Conservation (phyloP, 768 basidiomycete genomes). For the Hemileccinum rubropunctum region DNA sequence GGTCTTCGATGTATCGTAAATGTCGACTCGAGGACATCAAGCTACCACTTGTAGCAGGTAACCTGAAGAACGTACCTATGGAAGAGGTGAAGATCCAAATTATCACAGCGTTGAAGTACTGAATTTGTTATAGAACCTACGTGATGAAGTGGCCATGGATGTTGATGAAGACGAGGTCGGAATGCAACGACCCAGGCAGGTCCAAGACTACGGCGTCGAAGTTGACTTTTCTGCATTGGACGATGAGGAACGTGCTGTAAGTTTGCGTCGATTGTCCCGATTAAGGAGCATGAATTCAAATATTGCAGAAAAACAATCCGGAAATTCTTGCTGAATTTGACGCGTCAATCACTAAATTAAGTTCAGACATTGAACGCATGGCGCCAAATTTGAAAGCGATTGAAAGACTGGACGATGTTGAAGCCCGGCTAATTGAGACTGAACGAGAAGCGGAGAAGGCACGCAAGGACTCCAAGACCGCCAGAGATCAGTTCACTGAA, state of each 20-base stretch:
- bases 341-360: constrained; percentile 64
- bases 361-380: constrained; percentile 85
- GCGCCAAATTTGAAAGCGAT: constrained; percentile 97
- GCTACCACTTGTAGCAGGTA: constrained; percentile 72
- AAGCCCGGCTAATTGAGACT: constrained; percentile 80
- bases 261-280: constrained; percentile 11
- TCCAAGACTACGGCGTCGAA: constrained; percentile 85
- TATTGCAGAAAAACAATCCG: constrained; percentile 52
- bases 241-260: constrained; percentile 70
- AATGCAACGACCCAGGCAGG: constrained; percentile 67
- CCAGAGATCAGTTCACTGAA: constrained; percentile 90
- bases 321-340: constrained; percentile 74
- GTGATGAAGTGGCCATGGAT: constrained; percentile 88
- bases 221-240: constrained; percentile 77
- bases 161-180: constrained; percentile 86
- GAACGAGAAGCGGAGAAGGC: constrained; percentile 93
- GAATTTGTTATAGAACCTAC: constrained; percentile 55
- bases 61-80: constrained; percentile 86
- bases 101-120: not conserved
- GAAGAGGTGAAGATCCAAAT: constrained; percentile 68
- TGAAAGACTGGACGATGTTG: constrained; percentile 83
- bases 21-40: constrained; percentile 92
- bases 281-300: not conserved
- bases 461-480: constrained; percentile 81
- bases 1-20: constrained; percentile 84